A percentile compares a stretch with the other conserved stretches of the same genome.
Conservation (phyloP, 148 eudicot genomes). For the Limonium bicolor region DNA sequence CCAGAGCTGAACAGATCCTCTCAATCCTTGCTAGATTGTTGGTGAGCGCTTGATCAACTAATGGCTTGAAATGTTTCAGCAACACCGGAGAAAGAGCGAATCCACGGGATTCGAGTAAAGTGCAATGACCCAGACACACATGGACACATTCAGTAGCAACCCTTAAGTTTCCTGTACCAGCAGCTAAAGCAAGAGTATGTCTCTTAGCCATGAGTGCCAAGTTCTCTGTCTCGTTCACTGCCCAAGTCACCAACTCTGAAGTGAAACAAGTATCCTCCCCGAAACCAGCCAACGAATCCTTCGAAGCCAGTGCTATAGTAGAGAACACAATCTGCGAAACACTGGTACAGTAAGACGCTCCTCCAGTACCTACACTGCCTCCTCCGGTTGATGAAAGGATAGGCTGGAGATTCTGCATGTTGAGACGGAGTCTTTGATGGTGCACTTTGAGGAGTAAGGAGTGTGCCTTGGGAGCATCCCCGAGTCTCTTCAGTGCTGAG, state of each 20-base stretch:
- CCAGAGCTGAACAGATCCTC: constrained; percentile 55
- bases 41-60: constrained; percentile 47
- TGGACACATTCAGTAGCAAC: constrained; percentile 60
- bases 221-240: constrained; percentile 46
- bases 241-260: constrained; percentile 88
- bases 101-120: constrained; percentile 63
- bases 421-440: constrained; percentile 30
- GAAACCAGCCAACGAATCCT: constrained; percentile 61
- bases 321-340: constrained; percentile 70
- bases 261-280: constrained; percentile 58
- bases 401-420: constrained; percentile 31
- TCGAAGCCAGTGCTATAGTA: constrained; percentile 68
- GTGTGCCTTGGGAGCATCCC: constrained; percentile 87
- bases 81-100: constrained; percentile 62
- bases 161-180: constrained; percentile 64
- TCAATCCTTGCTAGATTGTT: constrained; percentile 66
- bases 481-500: constrained; percentile 53
- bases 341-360: constrained; percentile 28
- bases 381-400: too few species aligned
- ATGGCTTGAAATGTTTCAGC: constrained; percentile 53
- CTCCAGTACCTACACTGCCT: constrained; percentile 22
- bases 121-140: constrained; percentile 59
- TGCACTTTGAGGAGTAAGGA: constrained; percentile 53
- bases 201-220: constrained; percentile 43
- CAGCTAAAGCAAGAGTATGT: constrained; percentile 39